Conservation (phyloP, 192 early-diverging fungal genomes). For the Coemansia sp. region DNA sequence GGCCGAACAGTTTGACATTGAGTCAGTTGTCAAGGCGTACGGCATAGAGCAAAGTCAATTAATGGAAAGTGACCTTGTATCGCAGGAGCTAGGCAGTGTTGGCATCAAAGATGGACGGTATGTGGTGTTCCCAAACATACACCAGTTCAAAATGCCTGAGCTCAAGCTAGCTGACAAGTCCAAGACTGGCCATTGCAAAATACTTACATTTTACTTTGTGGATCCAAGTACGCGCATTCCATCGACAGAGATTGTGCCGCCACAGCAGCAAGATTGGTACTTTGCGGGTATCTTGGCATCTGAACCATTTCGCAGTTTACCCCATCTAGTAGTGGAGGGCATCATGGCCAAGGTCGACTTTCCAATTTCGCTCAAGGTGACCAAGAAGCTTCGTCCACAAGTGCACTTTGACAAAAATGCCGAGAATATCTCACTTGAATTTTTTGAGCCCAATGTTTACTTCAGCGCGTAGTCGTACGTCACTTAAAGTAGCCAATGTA, state of each 20-base stretch:
- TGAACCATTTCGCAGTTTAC: no score
- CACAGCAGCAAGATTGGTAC: conserved; percentile 63
- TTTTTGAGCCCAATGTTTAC: conserved; percentile 18
- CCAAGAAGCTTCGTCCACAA: no score
- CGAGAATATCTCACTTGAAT: neutral
- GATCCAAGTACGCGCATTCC: conserved; percentile 59
- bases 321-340: no score
- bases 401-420: conserved; percentile 47
- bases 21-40: neutral
- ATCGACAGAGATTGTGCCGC: conserved; percentile 63
- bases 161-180: conserved; percentile 63
- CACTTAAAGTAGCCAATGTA: neutral
- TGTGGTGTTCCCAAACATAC: conserved; percentile 71
- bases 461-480: neutral
- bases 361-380: no score
- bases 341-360: no score
- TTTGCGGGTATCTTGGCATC: neutral
- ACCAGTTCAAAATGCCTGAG: conserved; percentile 65
- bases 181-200: conserved; percentile 66
- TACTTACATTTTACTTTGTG: conserved; percentile 71
- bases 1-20: neutral
- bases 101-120: conserved; percentile 60
- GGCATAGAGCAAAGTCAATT: conserved; percentile 46
- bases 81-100: conserved; percentile 5
- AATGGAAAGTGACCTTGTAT: neutral